Evolutionary conservation across 371 early-diverging fungal species (phyloP).

Genomic region (Lichtheimia ramosa): DNA sequence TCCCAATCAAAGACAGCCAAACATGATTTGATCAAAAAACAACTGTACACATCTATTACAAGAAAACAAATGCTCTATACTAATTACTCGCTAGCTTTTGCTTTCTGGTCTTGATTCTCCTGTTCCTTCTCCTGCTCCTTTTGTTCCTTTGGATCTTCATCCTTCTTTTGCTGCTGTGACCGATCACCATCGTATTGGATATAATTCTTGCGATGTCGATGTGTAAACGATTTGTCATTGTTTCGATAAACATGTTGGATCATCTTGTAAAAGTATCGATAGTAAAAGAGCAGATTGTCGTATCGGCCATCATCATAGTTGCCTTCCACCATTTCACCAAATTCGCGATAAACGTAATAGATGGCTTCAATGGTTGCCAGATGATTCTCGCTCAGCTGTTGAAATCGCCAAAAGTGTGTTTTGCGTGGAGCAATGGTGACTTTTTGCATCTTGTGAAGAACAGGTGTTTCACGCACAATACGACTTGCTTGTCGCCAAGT

Average conservation of each 20-base stretch:
- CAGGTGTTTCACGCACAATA: constrained; percentile 61
- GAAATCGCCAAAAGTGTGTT: constrained; percentile 93
- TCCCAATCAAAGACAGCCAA: no score
- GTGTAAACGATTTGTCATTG: constrained; percentile 25
- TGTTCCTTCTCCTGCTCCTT: no score
- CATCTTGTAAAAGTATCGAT: constrained; percentile 80
- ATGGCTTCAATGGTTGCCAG: constrained; percentile 95
- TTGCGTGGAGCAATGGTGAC: constrained; percentile 64
- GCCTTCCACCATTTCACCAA: constrained; percentile 35
- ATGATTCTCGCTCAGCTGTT: constrained; percentile 67
- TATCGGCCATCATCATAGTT: constrained; percentile 56
- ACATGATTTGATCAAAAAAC: no score
- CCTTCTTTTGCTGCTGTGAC: no score
- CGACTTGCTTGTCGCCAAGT: constrained; percentile 89
- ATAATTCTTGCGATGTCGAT: constrained; percentile 32
- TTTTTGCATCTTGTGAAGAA: constrained; percentile 50
- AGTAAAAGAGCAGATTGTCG: constrained; percentile 88
- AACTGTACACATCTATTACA: no score
- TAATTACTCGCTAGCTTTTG: no score
- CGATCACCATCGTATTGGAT: constrained; percentile 21
- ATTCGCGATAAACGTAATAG: constrained; percentile 87
- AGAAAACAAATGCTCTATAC: no score
- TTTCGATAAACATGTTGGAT: constrained; percentile 79
- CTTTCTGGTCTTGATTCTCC: no score
- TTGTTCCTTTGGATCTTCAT: no score